phyloP scores from a whole-genome alignment of 495 filamentous ascomycete genomes.

The Filosporella fistucella region DNA sequence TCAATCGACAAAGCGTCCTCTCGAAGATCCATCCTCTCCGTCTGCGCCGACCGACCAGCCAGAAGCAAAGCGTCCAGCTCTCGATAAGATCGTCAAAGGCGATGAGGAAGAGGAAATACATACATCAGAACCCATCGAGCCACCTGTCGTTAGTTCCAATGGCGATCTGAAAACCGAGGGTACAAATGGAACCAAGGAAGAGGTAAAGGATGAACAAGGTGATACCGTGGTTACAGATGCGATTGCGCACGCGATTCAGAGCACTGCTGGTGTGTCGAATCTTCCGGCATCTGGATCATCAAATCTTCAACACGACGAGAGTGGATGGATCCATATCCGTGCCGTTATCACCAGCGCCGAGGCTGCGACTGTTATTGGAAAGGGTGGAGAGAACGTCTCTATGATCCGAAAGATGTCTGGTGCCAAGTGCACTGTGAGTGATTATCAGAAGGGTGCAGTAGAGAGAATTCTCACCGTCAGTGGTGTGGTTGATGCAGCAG shows the following conservation, averaged over 20 bases:
- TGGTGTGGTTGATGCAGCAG: slow-evolving; percentile 89
- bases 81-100: slow-evolving; percentile 81
- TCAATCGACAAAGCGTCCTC: slow-evolving; percentile 77
- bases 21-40: slow-evolving; percentile 94
- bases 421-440: slow-evolving; percentile 97
- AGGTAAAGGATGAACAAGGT: slow-evolving; percentile 54
- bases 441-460: slow-evolving; percentile 93
- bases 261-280: slow-evolving; percentile 9
- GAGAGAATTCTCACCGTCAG: slow-evolving; percentile 97
- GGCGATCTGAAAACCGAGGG: slow-evolving; percentile 27
- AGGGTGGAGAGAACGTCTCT: slow-evolving; percentile 96
- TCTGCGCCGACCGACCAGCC: slow-evolving; percentile 87
- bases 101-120: slow-evolving; percentile 32
- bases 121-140: slow-evolving; percentile 32
- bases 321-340: slow-evolving; percentile 92
- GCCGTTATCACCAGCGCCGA: slow-evolving; percentile 95
- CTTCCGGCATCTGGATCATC: slow-evolving; percentile 8
- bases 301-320: slow-evolving; percentile 66
- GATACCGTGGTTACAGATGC: slow-evolving; percentile 48
- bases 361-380: slow-evolving; percentile 96
- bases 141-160: slow-evolving; percentile 31
- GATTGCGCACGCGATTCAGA: slow-evolving; percentile 30
- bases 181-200: slow-evolving; percentile 48
- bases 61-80: slow-evolving; percentile 92
- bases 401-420: slow-evolving; percentile 86